Evolutionary conservation across 2,329 filamentous ascomycete genomes (phyloP).

Genomic region (Geosmithia morbida): DNA sequence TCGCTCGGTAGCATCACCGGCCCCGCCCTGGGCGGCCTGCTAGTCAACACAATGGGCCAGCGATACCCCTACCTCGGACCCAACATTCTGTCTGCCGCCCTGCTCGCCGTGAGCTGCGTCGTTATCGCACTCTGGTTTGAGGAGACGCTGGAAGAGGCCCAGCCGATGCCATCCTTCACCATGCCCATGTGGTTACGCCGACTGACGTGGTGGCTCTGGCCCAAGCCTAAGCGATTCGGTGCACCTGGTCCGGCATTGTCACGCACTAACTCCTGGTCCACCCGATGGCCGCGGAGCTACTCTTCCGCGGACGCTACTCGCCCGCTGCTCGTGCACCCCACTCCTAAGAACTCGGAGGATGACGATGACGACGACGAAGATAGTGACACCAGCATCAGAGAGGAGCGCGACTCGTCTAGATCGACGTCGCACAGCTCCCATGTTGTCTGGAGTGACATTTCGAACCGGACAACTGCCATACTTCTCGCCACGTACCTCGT

Average conservation of each 20-base stretch:
- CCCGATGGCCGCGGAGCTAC: conserved; percentile 19
- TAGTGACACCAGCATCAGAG: conserved; percentile 2
- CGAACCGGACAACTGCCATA: conserved; percentile 70
- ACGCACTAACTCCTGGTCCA: conserved; percentile 19
- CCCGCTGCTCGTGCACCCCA: conserved; percentile 13
- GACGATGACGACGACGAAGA: conserved; percentile 8
- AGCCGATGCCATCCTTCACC: neutral
- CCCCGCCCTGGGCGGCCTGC: conserved; percentile 74
- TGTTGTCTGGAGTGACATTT: conserved; percentile 37
- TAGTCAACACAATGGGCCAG: conserved; percentile 49
- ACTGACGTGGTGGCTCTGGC: conserved; percentile 16
- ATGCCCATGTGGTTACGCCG: conserved; percentile 10
- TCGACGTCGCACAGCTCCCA: conserved; percentile 12
- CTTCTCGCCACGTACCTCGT: conserved; percentile 78
- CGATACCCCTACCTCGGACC: conserved; percentile 73
- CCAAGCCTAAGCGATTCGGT: conserved; percentile 4
- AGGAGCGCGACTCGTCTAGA: conserved; percentile 5
- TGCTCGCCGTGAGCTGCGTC: conserved; percentile 59
- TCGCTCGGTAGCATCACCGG: conserved; percentile 88
- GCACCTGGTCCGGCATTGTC: conserved; percentile 4
- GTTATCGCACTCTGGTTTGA: conserved; percentile 70
- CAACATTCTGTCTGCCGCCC: conserved; percentile 61
- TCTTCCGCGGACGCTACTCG: conserved; percentile 7
- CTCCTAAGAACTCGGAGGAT: conserved; percentile 12
- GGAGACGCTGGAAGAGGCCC: conserved; percentile 45